Base-by-base conservation (phyloP, 2,329 filamentous ascomycete genomes). In the Fusarium concolor region DNA sequence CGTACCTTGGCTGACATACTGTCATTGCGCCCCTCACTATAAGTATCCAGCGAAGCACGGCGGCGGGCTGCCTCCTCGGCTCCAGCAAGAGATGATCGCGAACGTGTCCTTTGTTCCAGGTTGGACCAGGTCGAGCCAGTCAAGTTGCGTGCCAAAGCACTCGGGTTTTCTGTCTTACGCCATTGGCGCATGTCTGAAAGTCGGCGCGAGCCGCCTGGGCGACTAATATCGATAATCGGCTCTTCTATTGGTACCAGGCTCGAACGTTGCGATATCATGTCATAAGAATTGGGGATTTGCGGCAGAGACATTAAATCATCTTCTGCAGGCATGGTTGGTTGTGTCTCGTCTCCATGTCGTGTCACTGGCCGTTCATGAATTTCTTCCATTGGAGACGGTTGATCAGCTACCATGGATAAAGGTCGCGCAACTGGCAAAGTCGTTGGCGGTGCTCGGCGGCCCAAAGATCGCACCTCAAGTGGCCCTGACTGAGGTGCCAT, bases 341-440 rank as follows among this genome's bases (percentile, higher is more conserved):
- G 59, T 14, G 61, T 71, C 26, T 74, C 72, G 31, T 72, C 71
- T 18, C 72, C 72, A 12, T 74, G 72, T 2, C 72, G 71, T 10
- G 72, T 79, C 9, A 74, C 74, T 20, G 78, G 76, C 18, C 77
- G 69, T 24, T 76, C 71, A 3, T 74, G 67, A 12, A 73, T 61
- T 11, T 73, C 72, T 17, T 73, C 71, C 71, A 74, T 67, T 4
- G 72, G 72, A 0, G 85, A 86, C 0, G 85, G 84, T 44, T 86
- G 82, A 59, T 88, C 86, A 51, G 83, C 76, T 4, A 88, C 85
- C 45, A 86, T 82, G 2, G 86, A 88, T 11, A 88, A 75, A 3
- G 85, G 84, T 8, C 85, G 80, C 3, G 85, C 81, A 60, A 83
- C 80, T 26, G 80, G 76, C 38, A 87, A 75, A 1, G 82, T 79